These are phyloP conservation scores for Henckelia pumila DNA, from an alignment of 257 asterid species.

Conservation along the genomic window DNA sequence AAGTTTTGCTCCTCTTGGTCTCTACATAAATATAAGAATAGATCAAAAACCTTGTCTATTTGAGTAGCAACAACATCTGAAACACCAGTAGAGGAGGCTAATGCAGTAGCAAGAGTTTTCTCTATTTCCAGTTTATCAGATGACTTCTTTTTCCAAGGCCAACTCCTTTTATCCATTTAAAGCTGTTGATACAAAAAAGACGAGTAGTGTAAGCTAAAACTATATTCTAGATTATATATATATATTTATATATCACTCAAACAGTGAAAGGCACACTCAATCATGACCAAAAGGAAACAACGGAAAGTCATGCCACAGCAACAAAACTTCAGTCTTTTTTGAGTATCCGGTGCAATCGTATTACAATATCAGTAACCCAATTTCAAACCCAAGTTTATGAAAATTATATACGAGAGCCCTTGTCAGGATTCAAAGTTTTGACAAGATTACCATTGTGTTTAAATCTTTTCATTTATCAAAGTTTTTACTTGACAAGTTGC, in stretches of 20 bases:
- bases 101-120: slow-evolving; percentile 32
- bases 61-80: slow-evolving; percentile 43
- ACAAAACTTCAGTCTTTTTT: slow-evolving; percentile 12
- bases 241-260: background rate
- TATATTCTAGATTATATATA: too few relatives aligned
- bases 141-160: slow-evolving; percentile 99
- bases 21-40: background rate
- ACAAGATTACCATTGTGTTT: too few relatives aligned
- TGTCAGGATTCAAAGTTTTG: too few relatives aligned
- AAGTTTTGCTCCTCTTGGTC: background rate
- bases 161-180: slow-evolving; percentile 75
- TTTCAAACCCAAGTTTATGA: slow-evolving; percentile 6
- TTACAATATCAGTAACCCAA: slow-evolving; percentile 7
- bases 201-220: background rate
- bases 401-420: background rate
- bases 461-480: too few relatives aligned
- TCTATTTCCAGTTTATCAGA: slow-evolving; percentile 69
- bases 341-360: slow-evolving; percentile 9
- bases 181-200: slow-evolving; percentile 28
- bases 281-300: slow-evolving; percentile 12
- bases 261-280: slow-evolving; percentile 12
- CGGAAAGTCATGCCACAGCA: slow-evolving; percentile 12
- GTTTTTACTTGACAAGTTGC: too few relatives aligned
- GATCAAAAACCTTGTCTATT: slow-evolving; percentile 53
- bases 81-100: slow-evolving; percentile 39